Base-by-base conservation (phyloP, 805 yeast species). In the Candida cerambycidarum region DNA sequence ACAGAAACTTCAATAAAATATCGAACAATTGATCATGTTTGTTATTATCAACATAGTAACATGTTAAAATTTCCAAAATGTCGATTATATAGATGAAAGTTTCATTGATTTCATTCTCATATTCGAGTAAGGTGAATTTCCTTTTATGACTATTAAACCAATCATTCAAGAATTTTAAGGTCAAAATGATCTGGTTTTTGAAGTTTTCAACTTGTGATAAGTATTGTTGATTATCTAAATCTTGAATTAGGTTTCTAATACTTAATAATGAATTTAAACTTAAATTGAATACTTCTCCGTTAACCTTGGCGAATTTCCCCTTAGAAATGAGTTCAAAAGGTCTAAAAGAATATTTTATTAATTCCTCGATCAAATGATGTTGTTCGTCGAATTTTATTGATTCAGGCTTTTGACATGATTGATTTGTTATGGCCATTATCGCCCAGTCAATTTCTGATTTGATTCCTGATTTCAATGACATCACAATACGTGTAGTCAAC, bases 241-340 rank as follows among this genome's bases (percentile, higher is more conserved):
- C 96, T 58, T 92, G 95, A 2, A 87, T 78, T 35, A 87, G 65
- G 61, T 93, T 93, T 56, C 98, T 75, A 43, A 93, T 67, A 14
- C 86, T 78, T 32, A 93, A 69, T 53, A 83, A 72, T 6, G 84
- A 73, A 56, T 69, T 70, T 38, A 66, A 62, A 44, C 70, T 59
- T 37, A 53, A 53, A 33, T 58, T 54, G 32, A 69, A 46, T 16
- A 47, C 32, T 9, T 51, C 52, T 18, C 51, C 53, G 13, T 51
- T 49, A 18, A 63, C 41, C 16, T 51, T 39, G 13, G 39, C 38
- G 1, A 43, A 41, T 24, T 54, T 50, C 8, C 51, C 46, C 14
- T 54, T 59, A 15, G 45, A 37, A 15, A 63, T 51, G 34, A 47
- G 43, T 24, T 54, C 62, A 52, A 52, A 60, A 47, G 75, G 67